Conservation (phyloP, 2,329 filamentous ascomycete species). For the Fusarium dimerum region DNA sequence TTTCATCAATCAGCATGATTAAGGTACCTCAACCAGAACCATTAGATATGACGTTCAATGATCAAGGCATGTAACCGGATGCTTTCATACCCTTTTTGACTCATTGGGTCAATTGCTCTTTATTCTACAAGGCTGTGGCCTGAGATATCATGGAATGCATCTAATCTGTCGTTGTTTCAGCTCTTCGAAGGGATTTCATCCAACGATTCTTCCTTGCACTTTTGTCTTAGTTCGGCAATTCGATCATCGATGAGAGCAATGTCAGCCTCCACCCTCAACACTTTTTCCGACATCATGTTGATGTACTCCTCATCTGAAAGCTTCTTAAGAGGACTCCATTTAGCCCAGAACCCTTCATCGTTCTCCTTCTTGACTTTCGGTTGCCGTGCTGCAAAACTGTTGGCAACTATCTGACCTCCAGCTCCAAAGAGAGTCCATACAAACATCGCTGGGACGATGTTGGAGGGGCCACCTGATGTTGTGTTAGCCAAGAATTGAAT, state of each 20-base stretch:
- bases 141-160: neutral
- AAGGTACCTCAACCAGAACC: too few species aligned
- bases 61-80: too few species aligned
- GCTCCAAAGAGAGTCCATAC: conserved; percentile 48
- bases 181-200: conserved; percentile 11
- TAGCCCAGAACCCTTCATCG: conserved; percentile 53
- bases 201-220: conserved; percentile 9
- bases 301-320: conserved; percentile 74
- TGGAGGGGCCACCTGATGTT: conserved; percentile 50
- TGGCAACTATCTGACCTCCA: conserved; percentile 41
- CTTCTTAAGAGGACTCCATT: conserved; percentile 70
- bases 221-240: conserved; percentile 49
- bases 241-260: conserved; percentile 78
- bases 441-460: conserved; percentile 52
- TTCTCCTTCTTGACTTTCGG: conserved; percentile 40
- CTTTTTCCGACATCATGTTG: conserved; percentile 68
- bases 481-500: conserved; percentile 15
- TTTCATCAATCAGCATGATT: too few species aligned
- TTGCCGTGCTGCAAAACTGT: conserved; percentile 29
- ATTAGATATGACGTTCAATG: too few species aligned
- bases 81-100: too few species aligned
- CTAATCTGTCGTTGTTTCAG: neutral
- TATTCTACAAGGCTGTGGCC: neutral
- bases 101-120: too few species aligned
- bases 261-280: conserved; percentile 71